Percentiles rank a stretch among this genome's conserved stretches.
These are phyloP conservation scores for Chaetomium sp. DNA, from an alignment of 2,329 filamentous ascomycete species.

Conservation along the genomic window DNA sequence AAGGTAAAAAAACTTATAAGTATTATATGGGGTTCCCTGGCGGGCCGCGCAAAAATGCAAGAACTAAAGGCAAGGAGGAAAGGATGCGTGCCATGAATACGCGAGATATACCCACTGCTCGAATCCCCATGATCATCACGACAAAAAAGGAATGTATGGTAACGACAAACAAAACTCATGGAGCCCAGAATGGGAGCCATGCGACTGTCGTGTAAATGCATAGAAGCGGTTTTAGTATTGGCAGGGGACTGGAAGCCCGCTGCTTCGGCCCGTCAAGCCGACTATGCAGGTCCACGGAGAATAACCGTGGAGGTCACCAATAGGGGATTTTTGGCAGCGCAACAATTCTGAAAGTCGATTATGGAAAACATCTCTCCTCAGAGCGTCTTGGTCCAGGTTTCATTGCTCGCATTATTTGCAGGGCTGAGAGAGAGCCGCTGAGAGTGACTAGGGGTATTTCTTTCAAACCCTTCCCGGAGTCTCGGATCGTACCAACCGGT, in stretches of 20 bases:
- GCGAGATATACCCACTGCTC: slow-evolving; percentile 7
- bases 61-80: not conserved
- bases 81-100: not conserved
- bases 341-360: not conserved
- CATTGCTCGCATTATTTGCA: slow-evolving; percentile 14
- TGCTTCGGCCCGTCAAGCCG: slow-evolving; percentile 20
- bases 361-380: slow-evolving; percentile 7
- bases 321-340: slow-evolving; percentile 19
- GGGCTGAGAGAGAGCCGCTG: slow-evolving; percentile 19
- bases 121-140: not conserved
- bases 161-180: not conserved
- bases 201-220: slow-evolving; percentile 15
- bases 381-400: slow-evolving; percentile 10
- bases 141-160: not conserved
- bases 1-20: not conserved
- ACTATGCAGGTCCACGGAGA: slow-evolving; percentile 17
- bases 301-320: slow-evolving; percentile 20
- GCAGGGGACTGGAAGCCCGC: slow-evolving; percentile 13
- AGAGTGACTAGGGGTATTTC: slow-evolving; percentile 6
- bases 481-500: slow-evolving; percentile 8
- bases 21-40: not conserved
- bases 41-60: not conserved
- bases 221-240: slow-evolving; percentile 8
- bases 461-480: slow-evolving; percentile 16
- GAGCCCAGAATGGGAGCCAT: not conserved